Conservation (phyloP, 2,329 filamentous ascomycete genomes). For the Cercospora sp. region DNA sequence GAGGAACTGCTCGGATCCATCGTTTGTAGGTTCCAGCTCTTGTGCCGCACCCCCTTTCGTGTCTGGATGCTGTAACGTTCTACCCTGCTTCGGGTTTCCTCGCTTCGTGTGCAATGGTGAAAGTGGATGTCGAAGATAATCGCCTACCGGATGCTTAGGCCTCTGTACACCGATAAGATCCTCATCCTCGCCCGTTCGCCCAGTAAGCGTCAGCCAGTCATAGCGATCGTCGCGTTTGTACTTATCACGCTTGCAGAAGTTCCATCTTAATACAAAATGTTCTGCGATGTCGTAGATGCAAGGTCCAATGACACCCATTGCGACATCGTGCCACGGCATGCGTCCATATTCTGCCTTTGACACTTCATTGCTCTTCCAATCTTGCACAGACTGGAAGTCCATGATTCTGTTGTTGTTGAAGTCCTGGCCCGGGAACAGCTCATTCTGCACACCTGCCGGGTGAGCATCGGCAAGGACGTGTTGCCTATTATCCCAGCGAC, state of each 20-base stretch:
- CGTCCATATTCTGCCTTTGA: constrained; percentile 88
- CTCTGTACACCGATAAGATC: constrained; percentile 85
- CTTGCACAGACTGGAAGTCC: constrained; percentile 87
- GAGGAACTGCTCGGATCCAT: constrained; percentile 31
- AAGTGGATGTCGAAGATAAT: constrained; percentile 79
- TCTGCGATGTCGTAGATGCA: constrained; percentile 92
- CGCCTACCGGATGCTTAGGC: constrained; percentile 83
- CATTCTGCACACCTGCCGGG: constrained; percentile 74
- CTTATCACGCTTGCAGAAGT: constrained; percentile 95
- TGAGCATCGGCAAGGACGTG: constrained; percentile 86
- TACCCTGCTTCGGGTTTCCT: constrained; percentile 46
- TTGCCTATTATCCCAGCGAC: constrained; percentile 85
- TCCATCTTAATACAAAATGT: constrained; percentile 93
- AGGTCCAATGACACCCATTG: constrained; percentile 87
- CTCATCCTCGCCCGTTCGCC: constrained; percentile 73
- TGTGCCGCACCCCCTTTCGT: constrained; percentile 15
- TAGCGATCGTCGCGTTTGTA: constrained; percentile 85
- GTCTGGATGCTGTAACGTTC: constrained; percentile 29
- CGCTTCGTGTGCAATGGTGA: constrained; percentile 67
- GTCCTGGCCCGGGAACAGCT: constrained; percentile 93
- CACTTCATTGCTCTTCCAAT: constrained; percentile 92
- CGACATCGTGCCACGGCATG: constrained; percentile 98
- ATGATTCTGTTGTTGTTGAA: constrained; percentile 97
- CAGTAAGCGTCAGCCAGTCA: constrained; percentile 81
- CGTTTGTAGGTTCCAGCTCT: constrained; percentile 13